Base-by-base conservation (phyloP, 1,284 basidiomycete species). In the Leccinum fallax region DNA sequence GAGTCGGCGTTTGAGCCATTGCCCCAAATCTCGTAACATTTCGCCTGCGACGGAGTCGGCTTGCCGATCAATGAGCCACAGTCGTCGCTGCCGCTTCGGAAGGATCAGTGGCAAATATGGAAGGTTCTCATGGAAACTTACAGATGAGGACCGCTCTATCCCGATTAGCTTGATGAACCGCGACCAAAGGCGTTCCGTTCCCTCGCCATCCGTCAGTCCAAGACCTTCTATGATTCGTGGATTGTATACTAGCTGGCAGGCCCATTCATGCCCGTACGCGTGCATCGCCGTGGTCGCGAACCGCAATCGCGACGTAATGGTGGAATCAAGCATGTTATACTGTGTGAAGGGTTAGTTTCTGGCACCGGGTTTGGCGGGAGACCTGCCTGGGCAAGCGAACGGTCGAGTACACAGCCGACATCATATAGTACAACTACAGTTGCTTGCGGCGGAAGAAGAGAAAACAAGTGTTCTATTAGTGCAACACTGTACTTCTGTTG, bases 401-500 rank as follows among this genome's bases (percentile, higher is more conserved):
- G 70, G 57, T 79, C 72, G 0, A 79, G 58, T 1, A 78, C 74
- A 67, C 80, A 81, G 0, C 70, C 79, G 11, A 82, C 71, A 59
- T 81, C 75, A 58, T 81, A 81, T 0, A 78, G 59, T 0, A 71
- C 65, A 0, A 64, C 63, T 0, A 78, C 73, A 0, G 71, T 80
- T 4, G 77, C 76, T 34, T 67, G 2, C 0, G 59, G 15, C 0
- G 78, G 78, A 7, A 81, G 52, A 1, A 70, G 48, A 3, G 49
- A 40, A 48, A 76, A 74, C 3, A 78, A 9, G 15, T 40, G 36
- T 26, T 51, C 49, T 7, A 51, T 51, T 1, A 51, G 24, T 5
- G 49, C 21, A 1, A 51, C 24, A 3, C 21, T 21, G 7, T 51
- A 51, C 24, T 51, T 51, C 24, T 51, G 49, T 15, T 51, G 49